A percentile compares a stretch with the other conserved stretches of the same genome.
Conservation (phyloP, 345 rosid genomes). For the Hypericum perforatum region DNA sequence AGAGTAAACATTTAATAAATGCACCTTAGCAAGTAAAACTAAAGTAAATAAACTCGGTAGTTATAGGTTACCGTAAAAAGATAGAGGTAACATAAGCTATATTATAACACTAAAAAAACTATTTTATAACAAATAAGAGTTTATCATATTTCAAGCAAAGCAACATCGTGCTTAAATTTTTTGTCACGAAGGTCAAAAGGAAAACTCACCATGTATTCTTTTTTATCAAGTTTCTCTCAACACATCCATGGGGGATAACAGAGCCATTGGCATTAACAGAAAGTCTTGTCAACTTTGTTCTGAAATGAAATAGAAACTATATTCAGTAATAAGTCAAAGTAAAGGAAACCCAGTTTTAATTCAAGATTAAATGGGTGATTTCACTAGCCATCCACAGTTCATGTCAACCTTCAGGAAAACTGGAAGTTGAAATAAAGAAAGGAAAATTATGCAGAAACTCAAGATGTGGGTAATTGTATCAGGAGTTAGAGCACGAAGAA, state of each 20-base stretch:
- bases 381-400: no score
- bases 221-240: slow-evolving; percentile 52
- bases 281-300: slow-evolving; percentile 60
- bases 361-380: no score
- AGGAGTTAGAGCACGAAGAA: background rate
- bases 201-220: slow-evolving; percentile 53
- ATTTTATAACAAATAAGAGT: no score
- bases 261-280: slow-evolving; percentile 70
- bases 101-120: no score
- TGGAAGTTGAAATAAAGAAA: background rate
- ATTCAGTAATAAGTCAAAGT: no score
- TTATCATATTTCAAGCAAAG: no score
- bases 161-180: no score
- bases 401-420: no score
- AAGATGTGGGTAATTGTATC: background rate
- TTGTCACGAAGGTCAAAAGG: background rate
- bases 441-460: background rate
- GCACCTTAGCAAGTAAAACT: no score
- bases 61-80: background rate
- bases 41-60: background rate
- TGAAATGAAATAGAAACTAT: slow-evolving; percentile 26
- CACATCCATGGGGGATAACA: slow-evolving; percentile 46
- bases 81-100: background rate
- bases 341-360: no score
- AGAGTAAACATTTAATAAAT: no score